phyloP scores from a whole-genome alignment of 179 eudicot genomes.

The Actinidia polygama region DNA sequence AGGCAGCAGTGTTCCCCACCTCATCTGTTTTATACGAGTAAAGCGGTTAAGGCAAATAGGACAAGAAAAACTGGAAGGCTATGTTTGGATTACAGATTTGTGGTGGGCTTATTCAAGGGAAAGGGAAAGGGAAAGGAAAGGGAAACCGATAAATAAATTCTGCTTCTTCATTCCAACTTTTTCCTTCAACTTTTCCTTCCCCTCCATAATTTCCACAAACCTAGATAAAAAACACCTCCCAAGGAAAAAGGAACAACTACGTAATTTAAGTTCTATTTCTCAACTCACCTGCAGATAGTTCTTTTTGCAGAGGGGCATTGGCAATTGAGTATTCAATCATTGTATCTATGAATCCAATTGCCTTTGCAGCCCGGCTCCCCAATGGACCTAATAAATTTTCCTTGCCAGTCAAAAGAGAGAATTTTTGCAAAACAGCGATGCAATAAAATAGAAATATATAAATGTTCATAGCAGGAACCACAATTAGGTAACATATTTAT shows the following conservation, averaged over 20 bases:
- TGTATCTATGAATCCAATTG: conserved; percentile 93
- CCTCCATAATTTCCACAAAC: background rate
- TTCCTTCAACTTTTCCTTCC: background rate
- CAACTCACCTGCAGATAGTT: conserved; percentile 79
- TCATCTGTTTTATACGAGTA: conserved; percentile 63
- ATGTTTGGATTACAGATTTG: background rate
- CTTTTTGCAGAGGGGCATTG: conserved; percentile 92
- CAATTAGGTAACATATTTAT: background rate
- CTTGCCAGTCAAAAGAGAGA: conserved; percentile 11
- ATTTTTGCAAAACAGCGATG: background rate
- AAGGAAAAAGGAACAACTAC: background rate
- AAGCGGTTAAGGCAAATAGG: background rate
- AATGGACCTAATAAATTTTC: conserved; percentile 67
- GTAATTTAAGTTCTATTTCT: background rate
- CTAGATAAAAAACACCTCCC: no score
- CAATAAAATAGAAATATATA: background rate
- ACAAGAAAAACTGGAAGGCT: background rate
- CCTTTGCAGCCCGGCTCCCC: conserved; percentile 96
- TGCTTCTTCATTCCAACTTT: background rate
- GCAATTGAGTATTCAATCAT: conserved; percentile 90
- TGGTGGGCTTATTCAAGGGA: background rate
- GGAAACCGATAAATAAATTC: background rate
- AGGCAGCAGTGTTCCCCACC: conserved; percentile 94
- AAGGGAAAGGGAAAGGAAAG: background rate
- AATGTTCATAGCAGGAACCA: background rate